These are phyloP conservation scores for Candida chauliodis DNA, from an alignment of 805 yeast genomes.

Conservation along the genomic window DNA sequence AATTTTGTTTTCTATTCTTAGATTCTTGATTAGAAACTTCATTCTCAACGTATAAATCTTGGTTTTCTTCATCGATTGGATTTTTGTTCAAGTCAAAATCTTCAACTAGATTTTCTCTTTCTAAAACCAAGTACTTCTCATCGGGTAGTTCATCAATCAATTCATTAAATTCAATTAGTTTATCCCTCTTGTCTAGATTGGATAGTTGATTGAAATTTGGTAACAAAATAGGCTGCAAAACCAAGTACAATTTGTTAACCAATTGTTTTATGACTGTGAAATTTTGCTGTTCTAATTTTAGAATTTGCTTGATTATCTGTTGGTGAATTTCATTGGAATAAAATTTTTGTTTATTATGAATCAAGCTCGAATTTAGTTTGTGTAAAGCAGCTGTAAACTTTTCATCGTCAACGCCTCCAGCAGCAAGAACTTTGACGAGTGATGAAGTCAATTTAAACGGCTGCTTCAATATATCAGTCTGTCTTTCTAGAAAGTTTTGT, in stretches of 20 bases:
- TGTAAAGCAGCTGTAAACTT: conserved; percentile 15
- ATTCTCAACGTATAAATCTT: conserved; percentile 2
- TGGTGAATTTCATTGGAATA: conserved; percentile 23
- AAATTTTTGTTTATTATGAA: conserved; percentile 4
- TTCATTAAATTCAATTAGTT: conserved; percentile 19
- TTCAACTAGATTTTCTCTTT: conserved; percentile 1
- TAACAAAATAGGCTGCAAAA: conserved; percentile 9
- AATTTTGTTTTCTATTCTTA: neutral
- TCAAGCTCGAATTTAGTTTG: conserved; percentile 19
- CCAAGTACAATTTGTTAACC: conserved; percentile 14
- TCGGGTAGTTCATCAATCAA: conserved; percentile 33
- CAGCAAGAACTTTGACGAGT: conserved; percentile 13
- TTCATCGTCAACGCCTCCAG: conserved; percentile 8
- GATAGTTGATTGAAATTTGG: conserved; percentile 12
- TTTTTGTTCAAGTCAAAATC: conserved; percentile 2
- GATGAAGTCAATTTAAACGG: conserved; percentile 22
- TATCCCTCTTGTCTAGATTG: conserved; percentile 10
- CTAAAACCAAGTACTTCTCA: conserved; percentile 22
- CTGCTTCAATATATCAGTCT: conserved; percentile 23
- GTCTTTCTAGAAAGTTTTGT: conserved; percentile 30
- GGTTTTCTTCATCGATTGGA: conserved; percentile 8
- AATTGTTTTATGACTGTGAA: conserved; percentile 25
- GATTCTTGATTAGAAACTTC: conserved; percentile 1
- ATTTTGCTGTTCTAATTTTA: conserved; percentile 29
- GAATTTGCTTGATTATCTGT: conserved; percentile 35